Conservation (phyloP, 306 rosid species). For the Begonia masoniana region DNA sequence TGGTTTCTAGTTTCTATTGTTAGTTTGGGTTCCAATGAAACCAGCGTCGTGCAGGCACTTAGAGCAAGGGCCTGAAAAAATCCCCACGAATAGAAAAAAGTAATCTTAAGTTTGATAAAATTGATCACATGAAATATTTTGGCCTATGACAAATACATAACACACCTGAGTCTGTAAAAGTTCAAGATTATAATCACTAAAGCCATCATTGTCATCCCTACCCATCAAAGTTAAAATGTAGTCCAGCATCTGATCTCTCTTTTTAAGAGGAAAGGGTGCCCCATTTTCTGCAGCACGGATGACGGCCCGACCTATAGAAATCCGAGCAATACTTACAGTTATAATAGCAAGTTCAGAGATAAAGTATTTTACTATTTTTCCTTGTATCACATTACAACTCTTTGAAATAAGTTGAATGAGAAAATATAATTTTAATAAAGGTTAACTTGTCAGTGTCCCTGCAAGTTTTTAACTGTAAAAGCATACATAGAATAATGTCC, state of each 20-base stretch:
- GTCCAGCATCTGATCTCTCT: slow-evolving; percentile 84
- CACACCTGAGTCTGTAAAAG: slow-evolving; percentile 78
- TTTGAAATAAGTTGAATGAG: too few relatives aligned
- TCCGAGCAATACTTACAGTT: too few relatives aligned
- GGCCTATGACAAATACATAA: slow-evolving; percentile 6
- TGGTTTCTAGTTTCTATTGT: slow-evolving; percentile 85
- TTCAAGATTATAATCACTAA: slow-evolving; percentile 66
- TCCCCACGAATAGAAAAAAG: background rate
- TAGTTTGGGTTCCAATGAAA: slow-evolving; percentile 91
- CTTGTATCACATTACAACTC: background rate
- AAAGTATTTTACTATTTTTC: slow-evolving; percentile 9
- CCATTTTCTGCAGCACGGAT: slow-evolving; percentile 92
- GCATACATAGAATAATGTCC: too few relatives aligned
- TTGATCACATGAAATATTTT: slow-evolving; percentile 8
- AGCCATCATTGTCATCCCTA: slow-evolving; percentile 69
- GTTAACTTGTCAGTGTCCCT: too few relatives aligned
- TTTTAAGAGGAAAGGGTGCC: slow-evolving; percentile 79
- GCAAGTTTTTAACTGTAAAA: too few relatives aligned
- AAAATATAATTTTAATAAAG: too few relatives aligned
- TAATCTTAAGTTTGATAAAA: slow-evolving; percentile 13
- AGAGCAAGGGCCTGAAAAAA: slow-evolving; percentile 73
- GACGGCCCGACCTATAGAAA: slow-evolving; percentile 69
- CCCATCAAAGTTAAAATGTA: slow-evolving; percentile 85
- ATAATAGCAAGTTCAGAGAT: slow-evolving; percentile 6
- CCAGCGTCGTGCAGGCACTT: slow-evolving; percentile 95